These are phyloP conservation scores for Fraxinus angustifolia DNA, from an alignment of 305 asterid species.

Conservation along the genomic window DNA sequence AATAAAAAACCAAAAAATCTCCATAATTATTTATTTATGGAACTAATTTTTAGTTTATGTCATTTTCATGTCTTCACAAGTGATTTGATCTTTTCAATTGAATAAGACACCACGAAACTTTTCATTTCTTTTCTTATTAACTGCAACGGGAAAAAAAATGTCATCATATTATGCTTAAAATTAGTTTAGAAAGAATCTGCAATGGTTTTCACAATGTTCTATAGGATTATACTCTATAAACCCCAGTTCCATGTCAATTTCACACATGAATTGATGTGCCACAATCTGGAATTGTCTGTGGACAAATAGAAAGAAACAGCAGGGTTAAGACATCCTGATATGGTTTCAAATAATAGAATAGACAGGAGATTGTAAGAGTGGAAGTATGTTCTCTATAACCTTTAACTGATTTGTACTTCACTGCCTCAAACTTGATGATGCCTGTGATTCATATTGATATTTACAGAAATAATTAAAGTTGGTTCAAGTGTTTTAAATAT, in stretches of 20 bases:
- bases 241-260: neutral
- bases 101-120: neutral
- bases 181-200: neutral
- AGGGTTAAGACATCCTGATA: neutral
- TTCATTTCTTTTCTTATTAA: constrained; percentile 2
- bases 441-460: neutral
- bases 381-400: neutral
- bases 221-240: neutral
- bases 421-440: neutral
- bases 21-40: neutral
- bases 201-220: neutral
- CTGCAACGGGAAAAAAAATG: neutral
- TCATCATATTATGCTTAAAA: neutral
- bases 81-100: neutral
- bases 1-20: neutral
- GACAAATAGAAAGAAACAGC: neutral
- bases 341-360: neutral
- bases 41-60: neutral
- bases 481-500: neutral
- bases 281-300: neutral
- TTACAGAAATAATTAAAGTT: neutral
- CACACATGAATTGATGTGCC: neutral
- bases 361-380: neutral
- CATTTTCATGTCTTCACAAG: constrained; percentile 4
- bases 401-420: neutral